These are phyloP conservation scores for Microdochium bolleyi DNA, from an alignment of 2,329 filamentous ascomycete species.

Conservation along the genomic window DNA sequence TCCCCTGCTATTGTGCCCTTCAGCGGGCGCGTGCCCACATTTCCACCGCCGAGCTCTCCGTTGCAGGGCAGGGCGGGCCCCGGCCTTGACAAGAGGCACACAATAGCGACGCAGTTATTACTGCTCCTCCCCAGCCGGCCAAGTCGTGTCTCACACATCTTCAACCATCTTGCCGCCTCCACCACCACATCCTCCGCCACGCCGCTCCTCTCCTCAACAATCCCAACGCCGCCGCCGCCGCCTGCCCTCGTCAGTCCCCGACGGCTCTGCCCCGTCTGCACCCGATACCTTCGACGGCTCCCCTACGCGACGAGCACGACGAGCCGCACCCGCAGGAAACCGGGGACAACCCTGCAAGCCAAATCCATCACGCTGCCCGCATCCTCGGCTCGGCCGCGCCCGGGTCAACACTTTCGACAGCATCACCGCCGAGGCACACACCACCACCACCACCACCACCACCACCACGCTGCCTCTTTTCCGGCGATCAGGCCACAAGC, in stretches of 20 bases:
- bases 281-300: background rate
- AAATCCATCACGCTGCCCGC: too few relatives aligned
- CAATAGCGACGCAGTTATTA: background rate
- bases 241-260: background rate
- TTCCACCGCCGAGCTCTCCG: too few relatives aligned
- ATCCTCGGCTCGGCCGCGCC: too few relatives aligned
- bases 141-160: background rate
- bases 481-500: too few relatives aligned
- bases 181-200: background rate
- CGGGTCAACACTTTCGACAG: too few relatives aligned
- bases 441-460: too few relatives aligned
- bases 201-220: background rate
- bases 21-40: too few relatives aligned
- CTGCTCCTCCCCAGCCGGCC: background rate
- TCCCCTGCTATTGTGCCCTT: too few relatives aligned
- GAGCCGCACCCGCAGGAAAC: background rate
- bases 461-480: too few relatives aligned
- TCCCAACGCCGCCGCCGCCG: background rate
- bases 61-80: too few relatives aligned
- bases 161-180: background rate
- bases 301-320: background rate
- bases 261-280: background rate
- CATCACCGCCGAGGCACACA: too few relatives aligned
- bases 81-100: background rate
- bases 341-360: background rate